Conservation (phyloP, 345 rosid genomes). For the Eutrema yunnanense region DNA sequence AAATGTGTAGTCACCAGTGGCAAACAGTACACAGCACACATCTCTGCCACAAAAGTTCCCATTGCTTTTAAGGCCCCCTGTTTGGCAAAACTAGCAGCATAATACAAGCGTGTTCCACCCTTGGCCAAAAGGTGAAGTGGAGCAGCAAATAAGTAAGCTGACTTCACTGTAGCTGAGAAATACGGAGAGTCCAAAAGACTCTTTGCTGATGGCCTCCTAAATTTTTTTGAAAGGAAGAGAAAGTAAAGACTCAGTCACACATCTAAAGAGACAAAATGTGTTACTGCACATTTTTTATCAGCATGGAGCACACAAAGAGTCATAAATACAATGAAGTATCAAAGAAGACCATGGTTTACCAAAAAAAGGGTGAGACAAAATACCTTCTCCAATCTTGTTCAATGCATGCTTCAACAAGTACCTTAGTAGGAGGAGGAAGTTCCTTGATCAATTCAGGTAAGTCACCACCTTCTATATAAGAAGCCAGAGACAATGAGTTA, state of each 20-base stretch:
- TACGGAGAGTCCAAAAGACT: conserved; percentile 77
- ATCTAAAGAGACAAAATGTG: neutral
- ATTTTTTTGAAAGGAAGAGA: conserved; percentile 26
- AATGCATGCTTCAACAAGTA: conserved; percentile 73
- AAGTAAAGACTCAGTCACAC: conserved; percentile 12
- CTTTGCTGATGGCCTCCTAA: conserved; percentile 85
- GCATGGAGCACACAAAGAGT: conserved; percentile 2
- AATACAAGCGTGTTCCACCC: conserved; percentile 59
- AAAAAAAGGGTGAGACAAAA: neutral
- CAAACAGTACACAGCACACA: conserved; percentile 69
- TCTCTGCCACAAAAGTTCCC: conserved; percentile 85
- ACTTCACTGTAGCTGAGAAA: conserved; percentile 74
- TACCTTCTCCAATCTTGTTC: conserved; percentile 71
- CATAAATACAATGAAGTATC: neutral
- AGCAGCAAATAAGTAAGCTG: conserved; percentile 75
- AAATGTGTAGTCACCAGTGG: conserved; percentile 52
- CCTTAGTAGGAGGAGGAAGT: conserved; percentile 69
- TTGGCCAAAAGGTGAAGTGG: conserved; percentile 76
- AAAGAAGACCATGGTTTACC: conserved; percentile 1
- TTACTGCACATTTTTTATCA: conserved; percentile 7
- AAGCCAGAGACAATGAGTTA: conserved; percentile 54
- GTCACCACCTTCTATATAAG: conserved; percentile 43
- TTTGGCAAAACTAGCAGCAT: conserved; percentile 80
- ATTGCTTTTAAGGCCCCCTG: conserved; percentile 78
- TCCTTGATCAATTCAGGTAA: conserved; percentile 55